Evolutionary conservation across 495 filamentous ascomycete species (phyloP).

Genomic region (Penicillium dipodomyicola): DNA sequence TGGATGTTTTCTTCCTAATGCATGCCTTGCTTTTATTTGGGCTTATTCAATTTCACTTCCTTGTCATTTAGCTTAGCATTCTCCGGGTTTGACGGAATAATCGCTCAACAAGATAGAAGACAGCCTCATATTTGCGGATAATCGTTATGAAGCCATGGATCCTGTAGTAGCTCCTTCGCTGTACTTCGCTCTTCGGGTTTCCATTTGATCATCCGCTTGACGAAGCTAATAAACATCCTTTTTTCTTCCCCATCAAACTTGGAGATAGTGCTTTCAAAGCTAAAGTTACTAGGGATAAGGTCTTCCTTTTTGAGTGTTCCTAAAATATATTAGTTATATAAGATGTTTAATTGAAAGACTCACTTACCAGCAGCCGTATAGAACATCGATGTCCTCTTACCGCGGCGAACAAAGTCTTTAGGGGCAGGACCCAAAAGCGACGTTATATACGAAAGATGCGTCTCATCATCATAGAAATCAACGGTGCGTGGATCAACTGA

Average conservation of each 20-base stretch:
- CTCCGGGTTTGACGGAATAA: no score
- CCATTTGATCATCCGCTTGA: constrained; percentile 36
- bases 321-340: constrained; percentile 2
- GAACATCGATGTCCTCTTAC: constrained; percentile 23
- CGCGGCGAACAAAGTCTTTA: constrained; percentile 18
- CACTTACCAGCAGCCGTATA: constrained; percentile 16
- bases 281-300: constrained; percentile 18
- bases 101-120: no score
- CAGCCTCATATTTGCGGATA: constrained; percentile 1
- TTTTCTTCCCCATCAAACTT: constrained; percentile 29
- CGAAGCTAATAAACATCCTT: constrained; percentile 31
- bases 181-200: constrained; percentile 34
- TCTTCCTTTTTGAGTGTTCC: constrained; percentile 17
- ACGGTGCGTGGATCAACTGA: constrained; percentile 14
- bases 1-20: no score
- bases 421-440: constrained; percentile 41
- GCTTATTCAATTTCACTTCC: no score
- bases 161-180: constrained; percentile 30
- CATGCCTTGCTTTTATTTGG: no score
- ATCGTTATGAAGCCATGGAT: constrained; percentile 29
- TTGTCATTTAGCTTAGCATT: no score
- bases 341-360: not conserved
- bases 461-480: constrained; percentile 25
- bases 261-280: constrained; percentile 21
- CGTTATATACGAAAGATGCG: constrained; percentile 37